Evolutionary conservation across 768 basidiomycete species (phyloP).

Genomic region (Tulasnella sp.): DNA sequence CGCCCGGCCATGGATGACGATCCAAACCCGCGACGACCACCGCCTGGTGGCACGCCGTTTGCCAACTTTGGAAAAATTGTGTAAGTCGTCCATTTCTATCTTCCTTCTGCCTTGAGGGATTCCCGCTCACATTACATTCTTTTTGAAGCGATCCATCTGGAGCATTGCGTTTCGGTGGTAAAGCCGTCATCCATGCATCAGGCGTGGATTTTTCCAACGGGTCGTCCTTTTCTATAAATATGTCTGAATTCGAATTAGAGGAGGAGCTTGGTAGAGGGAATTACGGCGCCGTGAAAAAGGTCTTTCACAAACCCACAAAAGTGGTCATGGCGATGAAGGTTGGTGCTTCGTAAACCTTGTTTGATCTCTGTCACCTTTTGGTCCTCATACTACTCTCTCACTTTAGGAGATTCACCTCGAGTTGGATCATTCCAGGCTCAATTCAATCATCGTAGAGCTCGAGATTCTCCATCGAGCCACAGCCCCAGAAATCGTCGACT

Average conservation of each 20-base stretch:
- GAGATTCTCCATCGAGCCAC: constrained; percentile 94
- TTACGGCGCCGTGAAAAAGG: constrained; percentile 96
- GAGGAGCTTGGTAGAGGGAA: constrained; percentile 96
- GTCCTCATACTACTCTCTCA: constrained; percentile 9
- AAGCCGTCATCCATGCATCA: constrained; percentile 84
- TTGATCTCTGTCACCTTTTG: constrained; percentile 26
- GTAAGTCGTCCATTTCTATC: constrained; percentile 49
- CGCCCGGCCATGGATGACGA: constrained; percentile 48
- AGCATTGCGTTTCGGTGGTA: constrained; percentile 88
- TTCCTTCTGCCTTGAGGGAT: constrained; percentile 21
- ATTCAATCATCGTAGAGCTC: constrained; percentile 97
- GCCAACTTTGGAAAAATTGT: constrained; percentile 91
- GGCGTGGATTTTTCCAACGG: constrained; percentile 91
- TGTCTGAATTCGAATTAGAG: constrained; percentile 83
- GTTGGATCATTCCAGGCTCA: constrained; percentile 87
- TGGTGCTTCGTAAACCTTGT: constrained; percentile 30
- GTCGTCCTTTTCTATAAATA: constrained; percentile 87
- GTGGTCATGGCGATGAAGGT: constrained; percentile 99
- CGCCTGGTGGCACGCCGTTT: constrained; percentile 67
- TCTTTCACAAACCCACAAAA: constrained; percentile 89
- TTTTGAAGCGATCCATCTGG: constrained; percentile 85
- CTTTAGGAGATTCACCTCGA: constrained; percentile 93
- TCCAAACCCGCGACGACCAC: constrained; percentile 22
- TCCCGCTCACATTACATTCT: constrained; percentile 18
- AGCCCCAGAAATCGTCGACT: constrained; percentile 91